A percentile compares a stretch with the other conserved stretches of the same genome.
These are phyloP conservation scores for Copromyces sp. DNA, from an alignment of 495 filamentous ascomycete species.

Conservation along the genomic window DNA sequence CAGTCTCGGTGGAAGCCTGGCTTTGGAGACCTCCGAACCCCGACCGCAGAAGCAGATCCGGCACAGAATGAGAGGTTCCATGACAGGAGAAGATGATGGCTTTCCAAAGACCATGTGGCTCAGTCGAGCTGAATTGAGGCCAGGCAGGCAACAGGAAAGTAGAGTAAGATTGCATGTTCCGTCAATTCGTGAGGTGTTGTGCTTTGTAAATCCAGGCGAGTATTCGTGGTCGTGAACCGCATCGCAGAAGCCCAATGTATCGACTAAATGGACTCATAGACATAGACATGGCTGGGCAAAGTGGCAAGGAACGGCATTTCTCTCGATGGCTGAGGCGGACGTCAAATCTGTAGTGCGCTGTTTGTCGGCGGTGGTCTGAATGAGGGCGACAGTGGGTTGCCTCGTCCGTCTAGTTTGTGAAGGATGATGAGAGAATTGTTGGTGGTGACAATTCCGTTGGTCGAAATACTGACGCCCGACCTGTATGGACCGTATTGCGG, in stretches of 20 bases:
- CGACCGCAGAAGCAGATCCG: background rate
- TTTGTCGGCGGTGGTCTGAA: background rate
- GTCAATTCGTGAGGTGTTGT: background rate
- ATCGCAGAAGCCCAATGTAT: background rate
- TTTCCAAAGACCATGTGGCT: background rate
- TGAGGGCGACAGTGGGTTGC: background rate
- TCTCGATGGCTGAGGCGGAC: background rate
- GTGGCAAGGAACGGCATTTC: background rate
- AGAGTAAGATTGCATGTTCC: background rate
- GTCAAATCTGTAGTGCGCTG: background rate
- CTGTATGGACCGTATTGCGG: background rate
- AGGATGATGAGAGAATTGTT: background rate
- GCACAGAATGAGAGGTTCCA: background rate
- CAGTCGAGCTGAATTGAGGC: background rate
- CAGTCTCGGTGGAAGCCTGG: background rate
- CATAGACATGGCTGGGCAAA: background rate
- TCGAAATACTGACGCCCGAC: background rate
- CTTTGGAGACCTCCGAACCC: slow-evolving; percentile 2
- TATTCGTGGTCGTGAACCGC: background rate
- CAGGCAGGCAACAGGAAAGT: background rate
- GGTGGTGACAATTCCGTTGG: background rate
- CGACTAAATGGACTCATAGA: background rate
- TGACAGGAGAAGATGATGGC: background rate
- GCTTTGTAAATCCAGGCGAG: background rate
- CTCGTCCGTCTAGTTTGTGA: background rate